phyloP scores from a whole-genome alignment of 805 yeast species.

The Wickerhamomyces ciferrii region DNA sequence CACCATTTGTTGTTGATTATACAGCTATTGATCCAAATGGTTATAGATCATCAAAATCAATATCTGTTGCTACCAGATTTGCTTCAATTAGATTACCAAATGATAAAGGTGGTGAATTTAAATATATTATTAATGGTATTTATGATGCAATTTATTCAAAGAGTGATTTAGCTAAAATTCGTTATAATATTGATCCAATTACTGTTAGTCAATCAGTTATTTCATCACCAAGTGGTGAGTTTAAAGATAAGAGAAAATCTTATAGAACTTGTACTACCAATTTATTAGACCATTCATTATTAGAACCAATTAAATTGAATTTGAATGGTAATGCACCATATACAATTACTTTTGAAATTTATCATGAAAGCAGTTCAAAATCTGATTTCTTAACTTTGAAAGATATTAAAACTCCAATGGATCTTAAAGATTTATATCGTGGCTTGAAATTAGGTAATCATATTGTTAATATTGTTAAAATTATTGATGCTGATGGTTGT shows the following conservation, averaged over 20 bases:
- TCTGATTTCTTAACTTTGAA: slow-evolving; percentile 40
- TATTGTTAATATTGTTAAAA: slow-evolving; percentile 46
- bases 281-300: slow-evolving; percentile 25
- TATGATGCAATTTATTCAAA: slow-evolving; percentile 60
- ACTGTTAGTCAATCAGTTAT: slow-evolving; percentile 47
- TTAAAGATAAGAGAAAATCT: slow-evolving; percentile 40
- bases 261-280: slow-evolving; percentile 45
- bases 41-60: slow-evolving; percentile 24
- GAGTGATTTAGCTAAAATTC: slow-evolving; percentile 26
- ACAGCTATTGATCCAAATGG: slow-evolving; percentile 58
- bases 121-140: slow-evolving; percentile 53
- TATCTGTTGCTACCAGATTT: slow-evolving; percentile 48
- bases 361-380: slow-evolving; percentile 55
- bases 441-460: slow-evolving; percentile 69
- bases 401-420: slow-evolving; percentile 34
- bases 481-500: slow-evolving; percentile 73
- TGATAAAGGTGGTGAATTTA: slow-evolving; percentile 53
- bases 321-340: slow-evolving; percentile 61
- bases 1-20: slow-evolving; percentile 70
- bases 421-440: slow-evolving; percentile 40
- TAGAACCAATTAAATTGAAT: slow-evolving; percentile 51
- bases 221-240: slow-evolving; percentile 55
- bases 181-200: slow-evolving; percentile 27
- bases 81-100: slow-evolving; percentile 42
- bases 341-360: slow-evolving; percentile 47